Evolutionary conservation across 2,329 filamentous ascomycete species (phyloP).

Genomic region (Nannizzia gypsea): DNA sequence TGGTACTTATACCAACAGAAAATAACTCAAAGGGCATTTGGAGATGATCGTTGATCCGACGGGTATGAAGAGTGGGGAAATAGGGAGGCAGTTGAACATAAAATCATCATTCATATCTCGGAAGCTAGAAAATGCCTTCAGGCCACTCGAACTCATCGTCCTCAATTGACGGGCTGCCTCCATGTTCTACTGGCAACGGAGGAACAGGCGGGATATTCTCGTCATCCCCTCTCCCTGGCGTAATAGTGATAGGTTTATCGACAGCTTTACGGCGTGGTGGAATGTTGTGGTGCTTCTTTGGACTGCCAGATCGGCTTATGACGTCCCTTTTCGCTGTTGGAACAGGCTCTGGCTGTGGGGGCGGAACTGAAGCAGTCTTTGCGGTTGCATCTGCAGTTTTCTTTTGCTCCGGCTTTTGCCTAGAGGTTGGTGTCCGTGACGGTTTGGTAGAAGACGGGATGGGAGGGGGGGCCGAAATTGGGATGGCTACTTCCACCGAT

Average conservation of each 20-base stretch:
- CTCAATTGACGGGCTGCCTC: constrained; percentile 18
- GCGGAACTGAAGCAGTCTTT: background rate
- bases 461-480: background rate
- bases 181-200: constrained; percentile 23
- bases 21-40: background rate
- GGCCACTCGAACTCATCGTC: constrained; percentile 32
- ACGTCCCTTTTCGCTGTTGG: background rate
- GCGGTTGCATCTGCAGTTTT: background rate
- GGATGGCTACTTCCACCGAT: background rate
- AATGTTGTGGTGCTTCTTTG: constrained; percentile 1
- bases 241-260: constrained; percentile 11
- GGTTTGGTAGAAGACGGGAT: constrained; percentile 1
- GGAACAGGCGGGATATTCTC: constrained; percentile 32
- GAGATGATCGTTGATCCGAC: background rate
- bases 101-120: background rate
- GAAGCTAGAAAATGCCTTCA: constrained; percentile 30
- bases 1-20: background rate
- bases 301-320: background rate
- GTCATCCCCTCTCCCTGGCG: constrained; percentile 16
- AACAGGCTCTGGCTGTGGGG: background rate
- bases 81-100: too few species aligned
- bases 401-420: background rate
- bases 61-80: background rate
- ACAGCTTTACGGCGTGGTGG: constrained; percentile 4
- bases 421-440: background rate